Base-by-base conservation (phyloP, 768 basidiomycete species). In the Russula abietina region DNA sequence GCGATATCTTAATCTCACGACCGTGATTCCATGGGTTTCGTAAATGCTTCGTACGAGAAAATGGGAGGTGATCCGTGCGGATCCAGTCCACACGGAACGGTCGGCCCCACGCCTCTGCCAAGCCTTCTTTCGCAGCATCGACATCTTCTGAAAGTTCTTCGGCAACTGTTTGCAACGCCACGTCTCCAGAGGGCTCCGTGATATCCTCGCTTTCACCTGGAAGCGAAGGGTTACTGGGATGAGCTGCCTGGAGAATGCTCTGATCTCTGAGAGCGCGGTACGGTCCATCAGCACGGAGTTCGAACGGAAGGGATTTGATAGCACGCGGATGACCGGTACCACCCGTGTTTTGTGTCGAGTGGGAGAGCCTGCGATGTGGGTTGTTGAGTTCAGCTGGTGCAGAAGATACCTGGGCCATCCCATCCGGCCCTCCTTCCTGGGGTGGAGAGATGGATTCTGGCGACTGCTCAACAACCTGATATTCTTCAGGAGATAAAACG, bases 11-110 rank as follows among this genome's bases (percentile, higher is more conserved):
- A 50, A 91, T 80, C 69, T 90, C 86, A 55, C 83, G 77, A 62
- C 89, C 90, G 67, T 91, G 84, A 68, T 98, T 98, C 93, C 94
- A 98, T 2, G 88, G 87, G 71, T 98, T 98, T 46, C 91, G 84
- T 56, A 97, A 73, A 70, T 93, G 88, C 30, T 86, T 81, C 38
- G 88, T 88, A 50, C 83, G 83, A 65, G 78, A 74, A 73, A 98
- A 98, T 0, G 91, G 85, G 3, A 98, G 72, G 2, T 80, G 79
- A 14, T 81, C 76, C 0, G 84, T 89, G 67, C 80, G 82, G 50
- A 94, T 66, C 95, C 95, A 97, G 67, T 93, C 81, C 28, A 97
- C 75, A 63, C 80, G 80, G 80, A 98, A 97, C 4, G 88, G 79
- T 56, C 86, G 82, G 16, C 90, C 91, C 91, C 90, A 91, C 3